Evolutionary conservation across 768 basidiomycete genomes (phyloP).

Genomic region (Collybiopsis luxurians): DNA sequence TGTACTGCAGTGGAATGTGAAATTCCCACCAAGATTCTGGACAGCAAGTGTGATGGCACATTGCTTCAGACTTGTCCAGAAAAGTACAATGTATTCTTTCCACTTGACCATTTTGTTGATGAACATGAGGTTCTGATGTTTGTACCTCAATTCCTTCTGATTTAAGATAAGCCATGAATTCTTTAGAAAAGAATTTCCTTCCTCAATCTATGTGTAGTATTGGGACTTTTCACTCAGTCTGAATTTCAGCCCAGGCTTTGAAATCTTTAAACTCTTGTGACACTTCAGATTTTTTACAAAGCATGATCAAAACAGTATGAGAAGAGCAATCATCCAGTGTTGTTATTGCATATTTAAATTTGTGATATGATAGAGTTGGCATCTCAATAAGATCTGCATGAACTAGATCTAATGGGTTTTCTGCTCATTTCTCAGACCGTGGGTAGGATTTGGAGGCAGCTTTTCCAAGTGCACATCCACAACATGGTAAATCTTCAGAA

Average conservation of each 20-base stretch:
- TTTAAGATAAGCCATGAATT: neutral
- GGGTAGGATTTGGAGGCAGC: conserved; percentile 18
- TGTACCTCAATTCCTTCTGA: neutral
- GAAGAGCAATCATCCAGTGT: neutral
- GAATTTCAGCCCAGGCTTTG: no score
- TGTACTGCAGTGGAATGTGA: no score
- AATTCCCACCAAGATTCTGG: no score
- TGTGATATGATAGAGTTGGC: neutral
- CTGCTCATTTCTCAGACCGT: conserved; percentile 9
- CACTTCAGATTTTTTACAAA: neutral
- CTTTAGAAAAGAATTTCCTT: neutral
- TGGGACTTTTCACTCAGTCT: no score
- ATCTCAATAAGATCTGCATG: conserved; percentile 21
- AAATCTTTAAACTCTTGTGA: no score
- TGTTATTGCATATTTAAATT: neutral
- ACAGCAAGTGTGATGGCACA: neutral
- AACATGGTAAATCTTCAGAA: conserved; percentile 11
- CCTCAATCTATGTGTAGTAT: neutral
- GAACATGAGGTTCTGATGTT: neutral
- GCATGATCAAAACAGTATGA: neutral
- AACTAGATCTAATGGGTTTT: conserved; percentile 15
- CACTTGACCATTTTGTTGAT: conserved; percentile 1
- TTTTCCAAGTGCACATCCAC: conserved; percentile 19
- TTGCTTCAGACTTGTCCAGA: neutral
- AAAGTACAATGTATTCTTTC: neutral